A percentile compares a stretch with the other conserved stretches of the same genome.
phyloP scores from a whole-genome alignment of 495 filamentous ascomycete species.

The Zalerion maritima region DNA sequence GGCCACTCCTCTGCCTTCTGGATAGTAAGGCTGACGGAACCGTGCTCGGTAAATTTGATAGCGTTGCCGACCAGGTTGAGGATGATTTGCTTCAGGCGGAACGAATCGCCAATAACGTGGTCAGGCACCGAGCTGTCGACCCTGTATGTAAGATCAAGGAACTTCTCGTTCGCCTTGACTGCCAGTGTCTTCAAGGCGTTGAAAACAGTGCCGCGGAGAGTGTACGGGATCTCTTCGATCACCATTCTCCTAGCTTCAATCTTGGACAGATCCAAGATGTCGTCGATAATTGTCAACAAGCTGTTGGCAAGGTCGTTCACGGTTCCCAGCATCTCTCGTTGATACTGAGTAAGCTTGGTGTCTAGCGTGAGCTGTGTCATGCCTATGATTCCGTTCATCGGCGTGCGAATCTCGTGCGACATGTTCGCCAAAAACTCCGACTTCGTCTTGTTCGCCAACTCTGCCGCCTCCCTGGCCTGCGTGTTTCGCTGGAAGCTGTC shows the following conservation, averaged over 20 bases:
- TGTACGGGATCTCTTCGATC: conserved; percentile 96
- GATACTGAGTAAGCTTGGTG: conserved; percentile 86
- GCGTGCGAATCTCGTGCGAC: conserved; percentile 97
- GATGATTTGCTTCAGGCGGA: conserved; percentile 91
- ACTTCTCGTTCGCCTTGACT: conserved; percentile 95
- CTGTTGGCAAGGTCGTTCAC: conserved; percentile 97
- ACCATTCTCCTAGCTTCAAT: conserved; percentile 99
- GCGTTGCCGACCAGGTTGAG: conserved; percentile 69
- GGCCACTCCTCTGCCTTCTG: conserved; percentile 53
- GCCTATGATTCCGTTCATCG: conserved; percentile 77
- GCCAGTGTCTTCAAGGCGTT: conserved; percentile 93
- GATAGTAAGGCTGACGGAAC: conserved; percentile 91
- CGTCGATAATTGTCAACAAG: conserved; percentile 94
- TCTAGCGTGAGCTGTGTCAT: conserved; percentile 97
- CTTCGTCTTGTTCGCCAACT: conserved; percentile 95
- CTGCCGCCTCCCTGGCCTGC: conserved; percentile 88
- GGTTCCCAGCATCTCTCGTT: conserved; percentile 97
- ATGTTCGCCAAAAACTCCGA: conserved; percentile 99
- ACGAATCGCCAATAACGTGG: conserved; percentile 93
- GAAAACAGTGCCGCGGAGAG: conserved; percentile 88
- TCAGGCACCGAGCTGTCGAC: conserved; percentile 92
- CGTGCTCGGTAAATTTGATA: conserved; percentile 95
- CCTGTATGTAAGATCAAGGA: conserved; percentile 83
- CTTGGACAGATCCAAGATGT: conserved; percentile 98
- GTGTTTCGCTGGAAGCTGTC: conserved; percentile 97